Conservation (phyloP, 129 eudicot species). For the Escallonia rubra region DNA sequence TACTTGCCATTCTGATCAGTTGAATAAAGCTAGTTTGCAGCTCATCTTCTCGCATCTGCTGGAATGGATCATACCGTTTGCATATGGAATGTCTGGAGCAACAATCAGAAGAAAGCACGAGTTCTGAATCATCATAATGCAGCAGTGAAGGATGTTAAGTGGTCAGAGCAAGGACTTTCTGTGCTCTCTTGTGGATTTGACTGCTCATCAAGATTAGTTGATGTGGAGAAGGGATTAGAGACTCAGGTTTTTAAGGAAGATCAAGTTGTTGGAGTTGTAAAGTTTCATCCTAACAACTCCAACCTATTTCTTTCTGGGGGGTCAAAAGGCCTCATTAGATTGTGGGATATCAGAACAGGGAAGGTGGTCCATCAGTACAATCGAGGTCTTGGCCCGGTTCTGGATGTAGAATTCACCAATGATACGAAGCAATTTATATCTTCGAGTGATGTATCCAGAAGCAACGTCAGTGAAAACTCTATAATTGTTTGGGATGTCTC, state of each 20-base stretch:
- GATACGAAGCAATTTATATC: conserved; percentile 67
- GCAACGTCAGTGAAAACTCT: conserved; percentile 82
- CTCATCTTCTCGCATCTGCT: conserved; percentile 96
- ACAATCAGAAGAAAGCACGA: conserved; percentile 50
- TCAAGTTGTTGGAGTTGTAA: conserved; percentile 75
- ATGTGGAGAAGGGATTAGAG: conserved; percentile 80
- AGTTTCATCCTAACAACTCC: conserved; percentile 66
- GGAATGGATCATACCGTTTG: conserved; percentile 79
- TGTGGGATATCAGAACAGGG: conserved; percentile 83
- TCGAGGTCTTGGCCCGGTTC: conserved; percentile 78
- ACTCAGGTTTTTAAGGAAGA: conserved; percentile 59
- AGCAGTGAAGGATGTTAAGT: conserved; percentile 87
- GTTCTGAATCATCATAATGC: conserved; percentile 53
- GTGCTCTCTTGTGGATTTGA: conserved; percentile 94
- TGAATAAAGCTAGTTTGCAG: conserved; percentile 55
- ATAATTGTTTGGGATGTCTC: conserved; percentile 89
- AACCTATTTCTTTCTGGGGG: conserved; percentile 94
- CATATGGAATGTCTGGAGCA: conserved; percentile 91
- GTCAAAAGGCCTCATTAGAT: conserved; percentile 65
- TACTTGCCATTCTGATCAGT: conserved; percentile 26
- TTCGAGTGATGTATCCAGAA: conserved; percentile 83
- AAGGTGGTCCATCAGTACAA: conserved; percentile 54
- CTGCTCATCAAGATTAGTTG: conserved; percentile 69
- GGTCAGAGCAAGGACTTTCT: conserved; percentile 70
- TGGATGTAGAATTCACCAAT: conserved; percentile 71